phyloP scores from a whole-genome alignment of 768 basidiomycete genomes.

The Suillus lakei region DNA sequence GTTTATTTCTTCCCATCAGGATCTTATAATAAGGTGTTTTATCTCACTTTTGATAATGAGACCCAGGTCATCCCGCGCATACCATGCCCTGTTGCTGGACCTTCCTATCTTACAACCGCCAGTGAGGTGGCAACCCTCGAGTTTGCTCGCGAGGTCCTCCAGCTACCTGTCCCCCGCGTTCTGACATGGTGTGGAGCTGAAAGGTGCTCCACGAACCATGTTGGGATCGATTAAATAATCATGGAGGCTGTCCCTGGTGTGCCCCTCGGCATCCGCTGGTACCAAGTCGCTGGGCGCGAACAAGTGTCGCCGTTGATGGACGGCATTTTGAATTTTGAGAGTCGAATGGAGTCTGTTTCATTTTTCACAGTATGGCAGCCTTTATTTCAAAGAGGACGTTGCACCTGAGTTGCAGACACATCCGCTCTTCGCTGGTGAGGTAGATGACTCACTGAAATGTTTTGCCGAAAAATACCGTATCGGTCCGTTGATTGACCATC shows the following conservation, averaged over 20 bases:
- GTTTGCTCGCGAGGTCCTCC: slow-evolving; percentile 40
- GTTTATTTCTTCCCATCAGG: slow-evolving; percentile 23
- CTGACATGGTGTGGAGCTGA: slow-evolving; percentile 48
- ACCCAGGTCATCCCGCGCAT: slow-evolving; percentile 47
- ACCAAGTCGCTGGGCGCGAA: too few relatives aligned
- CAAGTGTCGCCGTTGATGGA: too few relatives aligned
- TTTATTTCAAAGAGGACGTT: too few relatives aligned
- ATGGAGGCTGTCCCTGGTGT: slow-evolving; percentile 35
- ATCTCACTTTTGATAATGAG: slow-evolving; percentile 41
- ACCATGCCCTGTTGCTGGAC: slow-evolving; percentile 42
- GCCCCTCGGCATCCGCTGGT: too few relatives aligned
- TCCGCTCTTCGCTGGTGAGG: too few relatives aligned
- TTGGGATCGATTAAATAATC: slow-evolving; percentile 49
- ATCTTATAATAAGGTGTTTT: slow-evolving; percentile 46
- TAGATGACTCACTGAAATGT: too few relatives aligned
- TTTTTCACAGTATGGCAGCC: too few relatives aligned
- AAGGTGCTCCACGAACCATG: slow-evolving; percentile 14
- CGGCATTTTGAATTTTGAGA: too few relatives aligned
- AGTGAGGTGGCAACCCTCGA: slow-evolving; percentile 53
- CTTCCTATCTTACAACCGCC: slow-evolving; percentile 44
- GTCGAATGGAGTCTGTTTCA: too few relatives aligned
- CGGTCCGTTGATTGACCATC: too few relatives aligned
- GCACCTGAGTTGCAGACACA: too few relatives aligned
- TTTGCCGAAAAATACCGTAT: too few relatives aligned
- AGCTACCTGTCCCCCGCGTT: slow-evolving; percentile 46